Evolutionary conservation across 2,329 filamentous ascomycete genomes (phyloP).

Genomic region (Fusarium pseudoanthophilum): DNA sequence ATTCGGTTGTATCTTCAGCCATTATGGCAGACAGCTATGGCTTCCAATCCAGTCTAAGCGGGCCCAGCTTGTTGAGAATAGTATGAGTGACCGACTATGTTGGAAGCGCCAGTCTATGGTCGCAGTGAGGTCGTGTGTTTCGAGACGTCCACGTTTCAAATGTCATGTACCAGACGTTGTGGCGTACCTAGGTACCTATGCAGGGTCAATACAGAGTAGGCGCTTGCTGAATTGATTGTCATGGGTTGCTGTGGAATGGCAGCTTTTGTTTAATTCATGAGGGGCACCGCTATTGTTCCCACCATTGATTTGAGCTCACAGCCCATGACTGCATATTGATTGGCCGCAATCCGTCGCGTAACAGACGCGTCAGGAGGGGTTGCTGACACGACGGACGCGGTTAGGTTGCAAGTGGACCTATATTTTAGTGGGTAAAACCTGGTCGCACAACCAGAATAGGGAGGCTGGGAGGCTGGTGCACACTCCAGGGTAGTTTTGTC

Average conservation of each 20-base stretch:
- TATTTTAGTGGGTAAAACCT: slow-evolving; percentile 34
- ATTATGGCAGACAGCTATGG: slow-evolving; percentile 46
- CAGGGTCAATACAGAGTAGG: slow-evolving; percentile 14
- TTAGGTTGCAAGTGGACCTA: slow-evolving; percentile 16
- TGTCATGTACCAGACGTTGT: slow-evolving; percentile 11
- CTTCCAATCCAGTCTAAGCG: not conserved
- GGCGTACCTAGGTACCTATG: slow-evolving; percentile 4
- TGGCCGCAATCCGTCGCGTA: slow-evolving; percentile 44
- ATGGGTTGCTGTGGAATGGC: slow-evolving; percentile 22
- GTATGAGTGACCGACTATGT: slow-evolving; percentile 12
- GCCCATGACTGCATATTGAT: slow-evolving; percentile 34
- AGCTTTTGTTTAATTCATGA: slow-evolving; percentile 35
- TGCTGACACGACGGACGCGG: slow-evolving; percentile 37
- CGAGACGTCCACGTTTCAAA: slow-evolving; percentile 10
- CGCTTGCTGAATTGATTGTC: slow-evolving; percentile 33
- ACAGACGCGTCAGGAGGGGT: slow-evolving; percentile 43
- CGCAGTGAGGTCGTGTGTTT: slow-evolving; percentile 26
- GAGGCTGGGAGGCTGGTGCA: slow-evolving; percentile 41
- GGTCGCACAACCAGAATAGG: slow-evolving; percentile 30
- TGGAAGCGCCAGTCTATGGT: slow-evolving; percentile 25
- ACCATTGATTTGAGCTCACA: slow-evolving; percentile 21
- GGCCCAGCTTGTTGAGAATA: slow-evolving; percentile 2
- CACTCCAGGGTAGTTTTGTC: slow-evolving; percentile 43
- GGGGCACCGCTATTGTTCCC: slow-evolving; percentile 33
- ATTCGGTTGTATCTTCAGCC: slow-evolving; percentile 56